A percentile compares a stretch with the other conserved stretches of the same genome.
phyloP scores from a whole-genome alignment of 306 rosid species.

The Lotus japonicus region DNA sequence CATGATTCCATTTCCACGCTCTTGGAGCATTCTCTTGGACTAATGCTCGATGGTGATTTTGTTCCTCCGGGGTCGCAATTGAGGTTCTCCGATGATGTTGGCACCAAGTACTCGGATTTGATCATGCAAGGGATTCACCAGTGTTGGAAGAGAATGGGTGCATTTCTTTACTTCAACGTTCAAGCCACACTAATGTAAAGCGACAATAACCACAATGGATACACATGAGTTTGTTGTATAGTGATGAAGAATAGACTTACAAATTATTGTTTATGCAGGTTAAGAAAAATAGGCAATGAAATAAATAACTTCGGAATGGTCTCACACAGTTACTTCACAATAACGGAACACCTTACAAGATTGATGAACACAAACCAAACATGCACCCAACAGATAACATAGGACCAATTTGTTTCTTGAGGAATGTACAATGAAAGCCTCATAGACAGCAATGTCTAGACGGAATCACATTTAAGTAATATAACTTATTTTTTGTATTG shows the following conservation, averaged over 20 bases:
- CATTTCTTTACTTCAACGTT: too few relatives aligned
- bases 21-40: too few relatives aligned
- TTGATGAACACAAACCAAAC: slow-evolving; percentile 26
- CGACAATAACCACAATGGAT: not conserved
- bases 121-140: too few relatives aligned
- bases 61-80: too few relatives aligned
- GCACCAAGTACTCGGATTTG: too few relatives aligned
- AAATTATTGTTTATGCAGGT: not conserved
- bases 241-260: not conserved
- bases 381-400: slow-evolving; percentile 35
- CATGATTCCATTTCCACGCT: too few relatives aligned
- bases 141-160: too few relatives aligned
- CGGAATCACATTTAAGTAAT: slow-evolving; percentile 26
- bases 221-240: not conserved
- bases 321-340: slow-evolving; percentile 19
- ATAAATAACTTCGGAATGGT: slow-evolving; percentile 7
- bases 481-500: slow-evolving; percentile 37
- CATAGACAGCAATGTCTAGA: slow-evolving; percentile 31
- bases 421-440: slow-evolving; percentile 46
- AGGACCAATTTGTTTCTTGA: slow-evolving; percentile 40
- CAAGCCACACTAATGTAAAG: not conserved
- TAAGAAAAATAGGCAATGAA: not conserved
- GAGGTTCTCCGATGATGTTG: too few relatives aligned
- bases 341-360: slow-evolving; percentile 13
- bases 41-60: too few relatives aligned